Percentiles rank a stretch among this genome's conserved stretches.
phyloP scores from a whole-genome alignment of 768 basidiomycete genomes.

The Leucosporidium yakuticum region DNA sequence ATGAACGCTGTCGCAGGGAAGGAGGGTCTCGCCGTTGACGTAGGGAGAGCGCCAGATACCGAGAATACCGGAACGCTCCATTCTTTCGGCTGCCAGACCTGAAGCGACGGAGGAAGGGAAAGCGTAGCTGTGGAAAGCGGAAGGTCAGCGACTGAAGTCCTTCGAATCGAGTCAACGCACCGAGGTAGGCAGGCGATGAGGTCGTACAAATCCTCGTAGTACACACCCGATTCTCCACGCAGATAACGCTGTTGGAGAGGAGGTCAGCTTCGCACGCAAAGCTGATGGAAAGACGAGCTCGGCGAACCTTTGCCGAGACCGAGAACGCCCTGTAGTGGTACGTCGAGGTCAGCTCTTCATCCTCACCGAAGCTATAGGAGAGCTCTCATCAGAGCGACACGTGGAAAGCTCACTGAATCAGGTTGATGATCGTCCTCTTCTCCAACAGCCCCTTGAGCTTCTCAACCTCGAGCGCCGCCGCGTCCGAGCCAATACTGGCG shows the following conservation, averaged over 20 bases:
- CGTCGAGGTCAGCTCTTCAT: too few species aligned
- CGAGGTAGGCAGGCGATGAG: constrained; percentile 60
- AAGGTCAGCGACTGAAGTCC: too few species aligned
- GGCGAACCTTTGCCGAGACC: constrained; percentile 14
- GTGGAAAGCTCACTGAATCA: constrained; percentile 13
- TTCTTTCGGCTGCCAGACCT: constrained; percentile 5
- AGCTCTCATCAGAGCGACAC: too few species aligned
- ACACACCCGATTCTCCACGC: constrained; percentile 63
- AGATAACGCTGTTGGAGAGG: constrained; percentile 53
- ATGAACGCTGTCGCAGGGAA: constrained; percentile 5
- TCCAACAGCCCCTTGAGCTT: constrained; percentile 53
- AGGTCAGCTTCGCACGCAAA: too few species aligned
- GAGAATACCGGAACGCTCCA: not conserved
- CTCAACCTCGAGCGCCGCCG: constrained; percentile 18
- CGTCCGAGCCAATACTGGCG: constrained; percentile 50
- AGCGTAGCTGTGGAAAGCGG: constrained; percentile 10
- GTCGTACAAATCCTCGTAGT: constrained; percentile 67
- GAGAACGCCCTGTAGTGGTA: constrained; percentile 1
- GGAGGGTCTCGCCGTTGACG: constrained; percentile 6
- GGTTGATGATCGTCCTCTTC: constrained; percentile 62
- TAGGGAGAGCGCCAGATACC: constrained; percentile 22
- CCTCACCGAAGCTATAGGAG: too few species aligned
- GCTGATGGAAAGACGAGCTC: too few species aligned
- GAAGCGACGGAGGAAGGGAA: constrained; percentile 15
- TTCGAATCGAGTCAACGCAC: not conserved